Evolutionary conservation across 441 rosid genomes (phyloP), one percentile per base, ranked within the genome.

Genomic region (Syzygium syzygioides): DNA sequence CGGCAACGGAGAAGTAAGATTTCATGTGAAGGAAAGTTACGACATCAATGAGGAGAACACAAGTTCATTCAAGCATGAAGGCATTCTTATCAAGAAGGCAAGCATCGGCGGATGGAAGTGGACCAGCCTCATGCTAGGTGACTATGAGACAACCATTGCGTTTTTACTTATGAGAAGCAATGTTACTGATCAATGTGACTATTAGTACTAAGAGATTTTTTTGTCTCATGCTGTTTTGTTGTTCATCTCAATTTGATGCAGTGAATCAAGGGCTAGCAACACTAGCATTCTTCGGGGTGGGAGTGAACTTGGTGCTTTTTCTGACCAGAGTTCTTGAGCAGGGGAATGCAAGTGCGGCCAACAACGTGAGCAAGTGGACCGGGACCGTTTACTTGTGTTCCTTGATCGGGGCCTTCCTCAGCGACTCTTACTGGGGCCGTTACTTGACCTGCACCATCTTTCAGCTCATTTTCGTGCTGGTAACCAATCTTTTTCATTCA

Each of bases 381-480:
- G 84, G 84, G 84, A 62, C 80, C 8, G 88, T 87, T 12, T 87
- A 87, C 48, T 54, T 87, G 83, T 87, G 85, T 37, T 87, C 88
- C 56, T 50, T 87, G 80, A 19, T 87, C 41, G 80, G 88, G 57
- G 88, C 88, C 62, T 87, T 87, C 88, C 88, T 87, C 88, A 87
- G 88, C 18, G 88, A 87, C n/a, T 87, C 88, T 19, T 87, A 87
- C 85, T 87, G 80, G 88, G 88, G 88, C 30, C 88, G 88, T 14
- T 87, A 87, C 88, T 37, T 50, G 83, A 87, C 88, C 55, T 87
- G 88, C 88, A 14, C 88, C 88, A 30, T 87, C 84, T 87, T 28
- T 53, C 88, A 87, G 83, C 83, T 87, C 45, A 53, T 87, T 68
- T 45, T 87, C 59, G 80, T 87, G 55, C 84, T 87, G 88, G 55